Evolutionary conservation across 495 filamentous ascomycete genomes (phyloP).

Genomic region (Penicillium mononematosum): DNA sequence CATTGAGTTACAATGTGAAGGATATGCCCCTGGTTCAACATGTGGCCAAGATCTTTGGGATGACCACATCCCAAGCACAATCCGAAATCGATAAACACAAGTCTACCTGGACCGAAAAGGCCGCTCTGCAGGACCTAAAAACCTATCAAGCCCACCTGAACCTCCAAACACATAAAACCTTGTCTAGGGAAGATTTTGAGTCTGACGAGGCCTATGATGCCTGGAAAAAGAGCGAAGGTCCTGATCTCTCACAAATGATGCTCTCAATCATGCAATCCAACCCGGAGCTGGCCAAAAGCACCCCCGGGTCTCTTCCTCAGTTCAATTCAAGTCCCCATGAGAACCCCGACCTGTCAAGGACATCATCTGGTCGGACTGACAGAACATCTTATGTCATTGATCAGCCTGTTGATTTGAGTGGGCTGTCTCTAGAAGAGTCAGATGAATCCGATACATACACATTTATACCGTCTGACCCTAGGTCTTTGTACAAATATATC

Average conservation of each 20-base stretch:
- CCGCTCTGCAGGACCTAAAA: slow-evolving; percentile 87
- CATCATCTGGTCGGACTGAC: slow-evolving; percentile 44
- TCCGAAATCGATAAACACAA: slow-evolving; percentile 80
- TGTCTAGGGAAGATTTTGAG: slow-evolving; percentile 85
- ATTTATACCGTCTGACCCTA: slow-evolving; percentile 85
- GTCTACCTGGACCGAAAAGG: slow-evolving; percentile 82
- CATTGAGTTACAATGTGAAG: slow-evolving; percentile 85
- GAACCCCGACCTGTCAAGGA: slow-evolving; percentile 55
- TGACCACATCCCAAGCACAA: slow-evolving; percentile 73
- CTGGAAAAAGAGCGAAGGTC: slow-evolving; percentile 84
- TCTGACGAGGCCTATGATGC: slow-evolving; percentile 82
- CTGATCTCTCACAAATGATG: slow-evolving; percentile 88
- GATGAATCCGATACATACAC: slow-evolving; percentile 65
- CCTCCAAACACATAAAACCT: slow-evolving; percentile 71
- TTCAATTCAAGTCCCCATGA: slow-evolving; percentile 46
- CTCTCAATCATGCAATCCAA: slow-evolving; percentile 81
- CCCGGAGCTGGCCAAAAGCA: slow-evolving; percentile 77
- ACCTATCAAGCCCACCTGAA: slow-evolving; percentile 85
- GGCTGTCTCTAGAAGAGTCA: slow-evolving; percentile 55
- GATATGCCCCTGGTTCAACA: slow-evolving; percentile 93
- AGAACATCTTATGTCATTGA: slow-evolving; percentile 67
- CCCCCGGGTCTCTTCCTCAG: slow-evolving; percentile 51
- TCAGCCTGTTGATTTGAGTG: slow-evolving; percentile 73
- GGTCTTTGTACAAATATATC: slow-evolving; percentile 76
- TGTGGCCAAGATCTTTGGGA: slow-evolving; percentile 80